phyloP scores from a whole-genome alignment of 129 eudicot species.

The Scalesia atractyloides region DNA sequence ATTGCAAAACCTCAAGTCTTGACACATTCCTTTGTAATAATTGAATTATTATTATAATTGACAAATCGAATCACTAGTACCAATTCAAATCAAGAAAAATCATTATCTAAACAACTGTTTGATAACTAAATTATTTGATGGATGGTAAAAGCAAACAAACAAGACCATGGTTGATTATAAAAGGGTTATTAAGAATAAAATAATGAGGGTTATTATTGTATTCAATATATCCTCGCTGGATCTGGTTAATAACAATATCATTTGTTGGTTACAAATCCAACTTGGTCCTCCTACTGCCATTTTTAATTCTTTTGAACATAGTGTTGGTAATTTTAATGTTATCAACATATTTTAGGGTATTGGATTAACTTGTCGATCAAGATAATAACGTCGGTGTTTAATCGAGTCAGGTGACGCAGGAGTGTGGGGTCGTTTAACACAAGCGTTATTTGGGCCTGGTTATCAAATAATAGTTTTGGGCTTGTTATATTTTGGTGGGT shows the following conservation, averaged over 20 bases:
- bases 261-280: constrained; percentile 3
- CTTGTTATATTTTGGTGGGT: too few species aligned
- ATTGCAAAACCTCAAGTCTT: not conserved
- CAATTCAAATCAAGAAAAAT: not conserved
- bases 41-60: not conserved
- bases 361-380: too few species aligned
- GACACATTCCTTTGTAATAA: not conserved
- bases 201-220: not conserved
- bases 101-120: not conserved
- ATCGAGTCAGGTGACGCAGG: too few species aligned
- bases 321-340: too few species aligned
- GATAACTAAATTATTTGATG: not conserved
- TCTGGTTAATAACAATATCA: not conserved
- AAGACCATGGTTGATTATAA: not conserved
- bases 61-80: not conserved
- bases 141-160: constrained; percentile 10
- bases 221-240: constrained; percentile 4
- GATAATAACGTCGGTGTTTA: too few species aligned
- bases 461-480: too few species aligned
- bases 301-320: too few species aligned
- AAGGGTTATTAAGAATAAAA: not conserved
- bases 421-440: too few species aligned
- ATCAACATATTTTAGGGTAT: too few species aligned
- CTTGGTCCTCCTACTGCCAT: not conserved
- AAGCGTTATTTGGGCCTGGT: too few species aligned